phyloP scores from a whole-genome alignment of 169 alveolate genomes.

The Plasmodium blacklocki region DNA sequence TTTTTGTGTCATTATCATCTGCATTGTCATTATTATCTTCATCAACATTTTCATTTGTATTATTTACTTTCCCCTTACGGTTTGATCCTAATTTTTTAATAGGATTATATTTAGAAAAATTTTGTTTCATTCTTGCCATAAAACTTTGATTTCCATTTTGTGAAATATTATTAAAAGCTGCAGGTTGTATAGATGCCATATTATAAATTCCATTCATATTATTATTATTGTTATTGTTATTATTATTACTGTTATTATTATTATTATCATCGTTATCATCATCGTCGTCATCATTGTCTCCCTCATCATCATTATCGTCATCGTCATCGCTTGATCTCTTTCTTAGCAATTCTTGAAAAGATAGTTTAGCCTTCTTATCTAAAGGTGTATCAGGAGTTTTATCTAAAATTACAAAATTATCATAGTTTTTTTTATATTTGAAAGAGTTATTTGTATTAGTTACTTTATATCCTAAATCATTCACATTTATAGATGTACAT shows the following conservation, averaged over 20 bases:
- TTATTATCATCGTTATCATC: background rate
- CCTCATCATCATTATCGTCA: conserved; percentile 8
- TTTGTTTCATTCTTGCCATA: background rate
- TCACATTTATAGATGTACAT: conserved; percentile 18
- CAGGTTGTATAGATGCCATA: too few species aligned
- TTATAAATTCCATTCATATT: too few species aligned
- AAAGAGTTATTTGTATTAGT: conserved; percentile 2
- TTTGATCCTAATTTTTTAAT: background rate
- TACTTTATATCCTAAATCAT: conserved; percentile 4
- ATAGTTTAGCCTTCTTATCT: conserved; percentile 18
- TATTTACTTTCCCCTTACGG: background rate
- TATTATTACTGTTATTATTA: background rate
- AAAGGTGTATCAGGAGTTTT: background rate
- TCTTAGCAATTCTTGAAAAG: conserved; percentile 25
- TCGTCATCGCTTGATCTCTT: conserved; percentile 24
- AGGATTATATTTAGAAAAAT: conserved; percentile 2
- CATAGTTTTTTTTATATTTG: background rate
- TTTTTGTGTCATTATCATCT: conserved; percentile 7
- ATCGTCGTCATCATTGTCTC: conserved; percentile 8
- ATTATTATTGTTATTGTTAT: background rate
- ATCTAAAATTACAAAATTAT: background rate
- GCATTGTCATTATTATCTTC: background rate
- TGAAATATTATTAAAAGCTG: too few species aligned
- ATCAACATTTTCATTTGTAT: background rate
- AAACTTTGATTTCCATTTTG: background rate